phyloP scores from a whole-genome alignment of 1,139 yeast species.

The Groenewaldozyma sp. region DNA sequence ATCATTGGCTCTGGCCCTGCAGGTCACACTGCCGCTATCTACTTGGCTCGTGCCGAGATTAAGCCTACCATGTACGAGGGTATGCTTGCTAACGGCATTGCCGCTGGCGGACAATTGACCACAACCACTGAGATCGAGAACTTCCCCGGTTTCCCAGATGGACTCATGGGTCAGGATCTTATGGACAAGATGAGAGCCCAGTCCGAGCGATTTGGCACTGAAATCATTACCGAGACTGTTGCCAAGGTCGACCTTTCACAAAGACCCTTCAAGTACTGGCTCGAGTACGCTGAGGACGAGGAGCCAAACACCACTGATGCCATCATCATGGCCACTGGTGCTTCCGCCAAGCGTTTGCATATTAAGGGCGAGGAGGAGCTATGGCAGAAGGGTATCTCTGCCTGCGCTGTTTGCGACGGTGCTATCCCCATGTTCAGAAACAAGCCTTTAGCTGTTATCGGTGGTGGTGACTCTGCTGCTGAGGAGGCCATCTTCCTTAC shows the following conservation, averaged over 20 bases:
- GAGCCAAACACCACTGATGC: slow-evolving; percentile 92
- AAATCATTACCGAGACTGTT: slow-evolving; percentile 87
- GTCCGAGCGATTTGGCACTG: slow-evolving; percentile 80
- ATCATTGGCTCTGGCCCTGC: slow-evolving; percentile 98
- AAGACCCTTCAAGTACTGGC: slow-evolving; percentile 93
- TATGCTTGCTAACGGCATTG: slow-evolving; percentile 92
- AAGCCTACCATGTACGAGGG: slow-evolving; percentile 94
- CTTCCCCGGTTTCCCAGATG: slow-evolving; percentile 97
- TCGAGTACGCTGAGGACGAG: slow-evolving; percentile 74
- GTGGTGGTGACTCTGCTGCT: slow-evolving; percentile 99
- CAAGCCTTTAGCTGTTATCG: slow-evolving; percentile 93
- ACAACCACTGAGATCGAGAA: slow-evolving; percentile 93
- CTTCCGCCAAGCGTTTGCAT: slow-evolving; percentile 88
- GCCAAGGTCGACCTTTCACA: slow-evolving; percentile 79
- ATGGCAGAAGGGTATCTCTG: slow-evolving; percentile 99
- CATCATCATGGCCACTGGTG: slow-evolving; percentile 91
- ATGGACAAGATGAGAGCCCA: slow-evolving; percentile 94
- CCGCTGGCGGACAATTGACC: slow-evolving; percentile 98
- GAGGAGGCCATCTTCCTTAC: slow-evolving; percentile 96
- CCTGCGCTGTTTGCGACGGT: slow-evolving; percentile 99
- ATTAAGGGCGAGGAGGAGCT: slow-evolving; percentile 94
- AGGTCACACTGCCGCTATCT: slow-evolving; percentile 98
- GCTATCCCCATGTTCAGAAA: slow-evolving; percentile 98
- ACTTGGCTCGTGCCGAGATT: slow-evolving; percentile 91
- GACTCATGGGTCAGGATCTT: slow-evolving; percentile 76